Conservation (phyloP, 495 filamentous ascomycete genomes). For the Delitschia confertaspora region DNA sequence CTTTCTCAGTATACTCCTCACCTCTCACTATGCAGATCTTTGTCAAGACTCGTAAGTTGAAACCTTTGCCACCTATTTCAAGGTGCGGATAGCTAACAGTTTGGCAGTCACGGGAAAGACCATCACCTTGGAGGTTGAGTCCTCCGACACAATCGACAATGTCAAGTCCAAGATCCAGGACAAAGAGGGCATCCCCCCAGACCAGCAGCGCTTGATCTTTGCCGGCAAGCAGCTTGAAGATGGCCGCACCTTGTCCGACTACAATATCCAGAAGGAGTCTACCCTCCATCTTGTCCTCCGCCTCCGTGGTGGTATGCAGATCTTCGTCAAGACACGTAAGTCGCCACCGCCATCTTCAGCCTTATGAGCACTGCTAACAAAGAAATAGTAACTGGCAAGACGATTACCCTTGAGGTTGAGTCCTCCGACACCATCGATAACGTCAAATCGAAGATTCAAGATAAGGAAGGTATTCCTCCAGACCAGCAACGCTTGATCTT, state of each 20-base stretch:
- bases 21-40: constrained; percentile 81
- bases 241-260: constrained; percentile 90
- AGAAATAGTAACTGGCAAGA: constrained; percentile 81
- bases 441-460: constrained; percentile 74
- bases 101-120: constrained; percentile 83
- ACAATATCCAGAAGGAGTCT: constrained; percentile 98
- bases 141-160: constrained; percentile 96
- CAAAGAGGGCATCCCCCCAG: constrained; percentile 97
- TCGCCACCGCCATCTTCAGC: constrained; percentile 28
- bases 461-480: constrained; percentile 70
- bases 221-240: constrained; percentile 98
- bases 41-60: constrained; percentile 82
- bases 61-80: constrained; percentile 24
- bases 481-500: constrained; percentile 71
- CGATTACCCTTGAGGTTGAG: constrained; percentile 96
- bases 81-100: constrained; percentile 21
- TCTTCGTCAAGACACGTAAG: constrained; percentile 58
- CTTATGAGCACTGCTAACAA: too few species aligned
- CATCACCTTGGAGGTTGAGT: constrained; percentile 99
- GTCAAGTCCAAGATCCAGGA: constrained; percentile 99
- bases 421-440: constrained; percentile 96
- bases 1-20: constrained; percentile 4
- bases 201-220: constrained; percentile 98
- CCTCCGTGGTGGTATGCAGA: constrained; percentile 98
- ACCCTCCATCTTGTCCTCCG: constrained; percentile 94